Base-by-base conservation (phyloP, 2,329 filamentous ascomycete genomes). In the Chalara sp. region DNA sequence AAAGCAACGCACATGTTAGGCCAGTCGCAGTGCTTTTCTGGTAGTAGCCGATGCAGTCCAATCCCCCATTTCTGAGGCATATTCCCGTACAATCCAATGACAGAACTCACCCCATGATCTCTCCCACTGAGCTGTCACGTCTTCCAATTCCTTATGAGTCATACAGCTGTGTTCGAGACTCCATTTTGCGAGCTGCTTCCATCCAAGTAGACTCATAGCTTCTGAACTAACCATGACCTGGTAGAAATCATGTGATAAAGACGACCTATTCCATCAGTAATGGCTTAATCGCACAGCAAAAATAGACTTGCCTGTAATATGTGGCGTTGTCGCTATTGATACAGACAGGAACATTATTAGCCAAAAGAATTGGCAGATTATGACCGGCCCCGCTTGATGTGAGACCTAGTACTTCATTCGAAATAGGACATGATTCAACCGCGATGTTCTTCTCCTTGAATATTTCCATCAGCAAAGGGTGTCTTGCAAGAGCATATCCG, bases 371-470 rank as follows among this genome's bases (percentile, higher is more conserved):
- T 39, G 87, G 87, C 63, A 85, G 79, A 12, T 82, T 69, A 60
- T 89, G 86, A 10, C 84, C 82, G 37, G 76, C 75, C 51, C 83
- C 76, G 44, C 79, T 76, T 6, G 81, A 76, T 47, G 83, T 86
- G 13, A 90, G 73, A 33, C 86, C 84, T 13, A 89, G 69, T 0
- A 89, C 72, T 70, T 90, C 86, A 61, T 89, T 90, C 1, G 84
- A 89, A 46, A 89, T 88, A 0, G 86, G 86, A 58, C 86, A 89
- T 1, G 87, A 70, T 68, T 90, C 86, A n/a, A 90, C 72, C 57
- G 84, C 87, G 33, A 89, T 78, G 7, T 74, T 72, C n/a, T 72
- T 71, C 52, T 73, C 67, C 65, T 79, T 82, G 76, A 88, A 86
- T 46, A 76, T 69, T 55, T 82, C 70, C 67, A 88, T 79, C n/a